A percentile compares a stretch with the other conserved stretches of the same genome.
These are phyloP conservation scores for Termitomyces sp. DNA, from an alignment of 768 basidiomycete genomes.

Conservation along the genomic window DNA sequence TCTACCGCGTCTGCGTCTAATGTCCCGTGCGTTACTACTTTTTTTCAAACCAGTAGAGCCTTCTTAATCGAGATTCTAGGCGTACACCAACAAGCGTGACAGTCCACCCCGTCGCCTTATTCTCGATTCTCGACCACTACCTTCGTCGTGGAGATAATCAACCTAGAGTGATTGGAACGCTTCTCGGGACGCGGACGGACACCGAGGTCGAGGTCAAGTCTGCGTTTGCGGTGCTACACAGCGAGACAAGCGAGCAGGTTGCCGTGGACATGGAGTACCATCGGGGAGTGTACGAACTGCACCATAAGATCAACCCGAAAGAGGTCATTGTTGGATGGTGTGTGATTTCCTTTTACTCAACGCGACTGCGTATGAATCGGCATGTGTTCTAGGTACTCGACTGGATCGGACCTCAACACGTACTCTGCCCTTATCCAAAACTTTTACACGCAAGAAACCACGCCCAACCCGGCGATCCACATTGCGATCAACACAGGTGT, in stretches of 20 bases:
- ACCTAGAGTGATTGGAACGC: slow-evolving; percentile 90
- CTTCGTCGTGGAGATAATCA: slow-evolving; percentile 79
- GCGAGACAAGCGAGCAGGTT: slow-evolving; percentile 87
- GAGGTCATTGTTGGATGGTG: slow-evolving; percentile 96
- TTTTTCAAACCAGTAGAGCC: not conserved
- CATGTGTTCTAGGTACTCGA: slow-evolving; percentile 71
- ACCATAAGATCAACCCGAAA: slow-evolving; percentile 77
- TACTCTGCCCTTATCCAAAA: slow-evolving; percentile 97
- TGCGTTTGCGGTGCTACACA: slow-evolving; percentile 89
- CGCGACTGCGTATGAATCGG: not conserved
- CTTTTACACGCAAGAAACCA: slow-evolving; percentile 92
- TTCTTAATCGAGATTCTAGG: slow-evolving; percentile 30
- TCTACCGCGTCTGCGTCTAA: slow-evolving; percentile 26
- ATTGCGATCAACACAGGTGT: slow-evolving; percentile 85
- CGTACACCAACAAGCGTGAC: slow-evolving; percentile 70
- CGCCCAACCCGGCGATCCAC: slow-evolving; percentile 85
- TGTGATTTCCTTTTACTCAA: slow-evolving; percentile 16
- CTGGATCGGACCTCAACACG: slow-evolving; percentile 84
- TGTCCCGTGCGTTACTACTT: slow-evolving; percentile 29
- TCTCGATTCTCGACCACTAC: slow-evolving; percentile 96
- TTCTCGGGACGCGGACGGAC: slow-evolving; percentile 76
- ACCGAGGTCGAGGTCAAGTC: slow-evolving; percentile 72
- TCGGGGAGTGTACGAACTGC: slow-evolving; percentile 86
- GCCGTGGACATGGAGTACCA: slow-evolving; percentile 98
- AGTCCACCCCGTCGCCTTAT: slow-evolving; percentile 88